A percentile compares a stretch with the other conserved stretches of the same genome.
Conservation (phyloP, 2,329 filamentous ascomycete genomes). For the Penicillium sp. region DNA sequence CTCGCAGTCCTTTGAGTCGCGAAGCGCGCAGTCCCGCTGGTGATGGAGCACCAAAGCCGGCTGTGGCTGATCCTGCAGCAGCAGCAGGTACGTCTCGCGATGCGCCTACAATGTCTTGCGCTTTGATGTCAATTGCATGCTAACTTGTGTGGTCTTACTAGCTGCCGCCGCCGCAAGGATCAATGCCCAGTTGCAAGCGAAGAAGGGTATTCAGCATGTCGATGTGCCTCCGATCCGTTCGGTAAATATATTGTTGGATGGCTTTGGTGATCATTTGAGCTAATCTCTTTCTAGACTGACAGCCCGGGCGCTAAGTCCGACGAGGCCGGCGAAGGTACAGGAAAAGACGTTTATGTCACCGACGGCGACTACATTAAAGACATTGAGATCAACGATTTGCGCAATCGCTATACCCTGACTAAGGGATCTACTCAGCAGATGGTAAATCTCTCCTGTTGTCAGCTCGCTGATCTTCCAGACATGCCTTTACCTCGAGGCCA, state of each 20-base stretch:
- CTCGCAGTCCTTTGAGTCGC: constrained; percentile 73
- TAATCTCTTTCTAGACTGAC: constrained; percentile 35
- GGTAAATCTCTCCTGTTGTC: constrained; percentile 82
- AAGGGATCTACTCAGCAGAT: constrained; percentile 98
- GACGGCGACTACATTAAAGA: constrained; percentile 99
- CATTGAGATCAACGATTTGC: constrained; percentile 96
- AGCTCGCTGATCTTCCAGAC: constrained; percentile 65
- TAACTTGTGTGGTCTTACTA: constrained; percentile 32
- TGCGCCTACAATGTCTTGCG: neutral
- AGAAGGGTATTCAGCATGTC: constrained; percentile 86
- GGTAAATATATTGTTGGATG: constrained; percentile 40
- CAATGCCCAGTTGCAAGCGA: constrained; percentile 78
- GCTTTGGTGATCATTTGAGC: neutral
- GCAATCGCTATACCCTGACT: constrained; percentile 94
- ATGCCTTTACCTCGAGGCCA: constrained; percentile 35
- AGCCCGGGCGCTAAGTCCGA: constrained; percentile 58
- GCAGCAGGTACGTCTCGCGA: constrained; percentile 64
- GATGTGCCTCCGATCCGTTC: constrained; percentile 79
- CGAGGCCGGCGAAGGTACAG: constrained; percentile 50
- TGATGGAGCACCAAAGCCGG: constrained; percentile 44
- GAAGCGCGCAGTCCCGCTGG: constrained; percentile 50
- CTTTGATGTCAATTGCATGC: constrained; percentile 1
- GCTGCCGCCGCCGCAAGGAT: constrained; percentile 88
- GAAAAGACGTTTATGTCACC: constrained; percentile 83
- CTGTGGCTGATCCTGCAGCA: constrained; percentile 66